Conservation (phyloP, 345 rosid genomes). For the Turritis glabra region DNA sequence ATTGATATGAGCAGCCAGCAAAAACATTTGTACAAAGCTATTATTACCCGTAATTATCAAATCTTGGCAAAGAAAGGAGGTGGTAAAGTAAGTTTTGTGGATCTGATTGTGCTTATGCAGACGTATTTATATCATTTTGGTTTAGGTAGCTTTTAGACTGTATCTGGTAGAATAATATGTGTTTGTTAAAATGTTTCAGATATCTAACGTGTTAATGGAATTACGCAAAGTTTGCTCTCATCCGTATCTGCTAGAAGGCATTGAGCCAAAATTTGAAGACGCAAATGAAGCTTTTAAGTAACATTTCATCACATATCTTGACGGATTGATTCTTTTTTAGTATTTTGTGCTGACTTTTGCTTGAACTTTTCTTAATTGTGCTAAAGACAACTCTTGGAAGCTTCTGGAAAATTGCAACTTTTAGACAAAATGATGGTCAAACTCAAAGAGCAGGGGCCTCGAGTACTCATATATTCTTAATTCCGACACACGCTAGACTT, state of each 20-base stretch:
- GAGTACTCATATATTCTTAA: slow-evolving; percentile 87
- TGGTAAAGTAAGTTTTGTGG: slow-evolving; percentile 52
- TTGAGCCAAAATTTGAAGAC: slow-evolving; percentile 60
- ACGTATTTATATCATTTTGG: not conserved
- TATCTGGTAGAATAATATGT: slow-evolving; percentile 13
- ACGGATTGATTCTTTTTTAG: not conserved
- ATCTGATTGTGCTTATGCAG: not conserved
- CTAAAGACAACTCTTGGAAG: slow-evolving; percentile 66
- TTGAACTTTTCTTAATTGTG: not conserved
- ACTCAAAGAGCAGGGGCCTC: slow-evolving; percentile 85
- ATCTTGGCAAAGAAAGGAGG: slow-evolving; percentile 68
- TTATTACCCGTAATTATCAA: slow-evolving; percentile 76
- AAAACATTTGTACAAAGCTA: slow-evolving; percentile 81
- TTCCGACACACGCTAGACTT: slow-evolving; percentile 86
- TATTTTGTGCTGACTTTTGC: slow-evolving; percentile 16
- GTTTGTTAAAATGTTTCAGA: slow-evolving; percentile 47
- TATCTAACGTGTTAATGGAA: slow-evolving; percentile 86
- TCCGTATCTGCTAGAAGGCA: slow-evolving; percentile 80
- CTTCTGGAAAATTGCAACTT: slow-evolving; percentile 81
- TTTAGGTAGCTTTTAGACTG: not conserved
- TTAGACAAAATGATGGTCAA: slow-evolving; percentile 93
- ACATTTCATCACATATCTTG: not conserved
- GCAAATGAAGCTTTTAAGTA: slow-evolving; percentile 65
- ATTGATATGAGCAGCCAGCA: slow-evolving; percentile 80
- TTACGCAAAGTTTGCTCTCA: slow-evolving; percentile 89